phyloP scores from a whole-genome alignment of 352 stramenopile genomes.

The Paralagenidium karlingii region DNA sequence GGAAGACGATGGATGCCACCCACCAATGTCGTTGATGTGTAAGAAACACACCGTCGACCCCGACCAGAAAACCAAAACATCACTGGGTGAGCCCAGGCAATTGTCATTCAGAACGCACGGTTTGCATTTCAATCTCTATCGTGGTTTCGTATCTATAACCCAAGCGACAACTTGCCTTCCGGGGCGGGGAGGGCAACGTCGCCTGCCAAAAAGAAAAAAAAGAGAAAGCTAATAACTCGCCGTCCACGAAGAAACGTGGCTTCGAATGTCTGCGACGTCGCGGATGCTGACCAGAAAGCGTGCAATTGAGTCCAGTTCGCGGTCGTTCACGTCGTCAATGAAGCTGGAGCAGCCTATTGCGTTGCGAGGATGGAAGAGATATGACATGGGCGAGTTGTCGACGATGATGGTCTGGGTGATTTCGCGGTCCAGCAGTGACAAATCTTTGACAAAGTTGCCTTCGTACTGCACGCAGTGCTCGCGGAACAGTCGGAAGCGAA shows the following conservation, averaged over 20 bases:
- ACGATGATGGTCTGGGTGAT: constrained; percentile 95
- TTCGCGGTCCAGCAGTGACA: constrained; percentile 90
- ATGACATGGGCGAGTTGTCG: constrained; percentile 98
- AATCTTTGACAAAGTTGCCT: constrained; percentile 96
- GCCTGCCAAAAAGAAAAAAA: neutral
- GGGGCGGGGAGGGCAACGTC: no score
- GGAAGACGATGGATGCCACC: no score
- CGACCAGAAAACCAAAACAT: no score
- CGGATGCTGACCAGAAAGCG: constrained; percentile 44
- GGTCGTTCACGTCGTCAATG: constrained; percentile 83
- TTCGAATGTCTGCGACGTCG: constrained; percentile 44
- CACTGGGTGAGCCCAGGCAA: no score
- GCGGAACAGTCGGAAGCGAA: constrained; percentile 85
- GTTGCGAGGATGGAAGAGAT: constrained; percentile 94
- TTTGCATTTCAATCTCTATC: no score
- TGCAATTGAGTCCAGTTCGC: constrained; percentile 80
- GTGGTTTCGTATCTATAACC: no score
- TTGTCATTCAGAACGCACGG: no score
- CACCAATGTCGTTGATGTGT: no score
- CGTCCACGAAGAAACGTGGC: constrained; percentile 57
- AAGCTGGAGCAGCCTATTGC: constrained; percentile 79
- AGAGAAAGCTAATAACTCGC: constrained; percentile 28
- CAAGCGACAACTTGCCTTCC: no score
- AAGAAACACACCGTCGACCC: no score
- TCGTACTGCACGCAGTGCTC: constrained; percentile 94